Percentiles rank a stretch among this genome's conserved stretches.
Evolutionary conservation across 768 basidiomycete species (phyloP).

Genomic region (Exidia glandulosa): DNA sequence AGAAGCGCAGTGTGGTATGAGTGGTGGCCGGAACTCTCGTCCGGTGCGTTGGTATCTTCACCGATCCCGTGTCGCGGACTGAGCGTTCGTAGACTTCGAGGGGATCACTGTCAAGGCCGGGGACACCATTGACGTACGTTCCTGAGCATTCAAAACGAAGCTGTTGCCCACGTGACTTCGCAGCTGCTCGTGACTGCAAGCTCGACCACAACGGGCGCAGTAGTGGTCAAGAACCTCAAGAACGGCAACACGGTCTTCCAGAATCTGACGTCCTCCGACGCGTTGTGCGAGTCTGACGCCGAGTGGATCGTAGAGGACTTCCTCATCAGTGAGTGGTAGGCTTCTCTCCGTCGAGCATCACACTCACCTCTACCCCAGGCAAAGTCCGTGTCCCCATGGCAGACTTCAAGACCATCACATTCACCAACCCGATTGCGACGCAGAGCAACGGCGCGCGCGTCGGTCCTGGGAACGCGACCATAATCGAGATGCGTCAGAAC

Average conservation of each 20-base stretch:
- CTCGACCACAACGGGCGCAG: slow-evolving; percentile 16
- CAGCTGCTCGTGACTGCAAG: slow-evolving; percentile 18
- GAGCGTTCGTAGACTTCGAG: neutral
- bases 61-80: neutral
- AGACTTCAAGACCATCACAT: slow-evolving; percentile 27
- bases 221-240: slow-evolving; percentile 16
- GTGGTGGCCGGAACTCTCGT: slow-evolving; percentile 23
- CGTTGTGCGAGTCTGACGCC: slow-evolving; percentile 24
- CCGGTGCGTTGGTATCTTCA: too few relatives aligned
- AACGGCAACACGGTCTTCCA: slow-evolving; percentile 18
- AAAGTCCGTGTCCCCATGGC: slow-evolving; percentile 23
- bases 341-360: neutral
- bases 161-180: neutral
- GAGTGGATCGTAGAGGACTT: slow-evolving; percentile 31
- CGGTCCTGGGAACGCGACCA: slow-evolving; percentile 18
- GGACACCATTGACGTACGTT: slow-evolving; percentile 13
- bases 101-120: slow-evolving; percentile 20
- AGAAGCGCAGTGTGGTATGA: slow-evolving; percentile 19
- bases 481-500: slow-evolving; percentile 27
- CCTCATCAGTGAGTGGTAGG: slow-evolving; percentile 11
- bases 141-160: neutral
- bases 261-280: slow-evolving; percentile 17
- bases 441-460: slow-evolving; percentile 13
- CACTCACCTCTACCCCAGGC: neutral
- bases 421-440: slow-evolving; percentile 21